Evolutionary conservation across 2,329 filamentous ascomycete genomes (phyloP).

Genomic region (Colletotrichum camelliae): DNA sequence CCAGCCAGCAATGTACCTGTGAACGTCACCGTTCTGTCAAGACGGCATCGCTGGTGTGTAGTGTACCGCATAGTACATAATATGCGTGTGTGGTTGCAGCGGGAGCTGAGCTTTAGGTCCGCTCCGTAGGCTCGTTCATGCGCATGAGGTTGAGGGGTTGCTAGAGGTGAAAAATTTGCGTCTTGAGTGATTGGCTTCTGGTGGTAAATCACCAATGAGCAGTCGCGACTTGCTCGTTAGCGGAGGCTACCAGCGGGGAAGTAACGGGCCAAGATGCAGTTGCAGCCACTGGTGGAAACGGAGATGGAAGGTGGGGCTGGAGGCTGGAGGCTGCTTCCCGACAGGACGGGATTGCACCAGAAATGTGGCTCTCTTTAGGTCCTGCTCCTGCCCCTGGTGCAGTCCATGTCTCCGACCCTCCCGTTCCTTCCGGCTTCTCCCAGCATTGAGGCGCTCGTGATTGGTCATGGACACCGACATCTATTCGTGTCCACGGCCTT

Average conservation of each 20-base stretch:
- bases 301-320: neutral
- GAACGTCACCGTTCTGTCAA: neutral
- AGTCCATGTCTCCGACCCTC: neutral
- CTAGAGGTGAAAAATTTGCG: slow-evolving; percentile 16
- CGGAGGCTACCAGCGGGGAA: slow-evolving; percentile 8
- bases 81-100: neutral
- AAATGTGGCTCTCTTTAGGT: neutral
- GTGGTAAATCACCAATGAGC: slow-evolving; percentile 16
- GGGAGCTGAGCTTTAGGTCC: neutral
- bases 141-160: neutral
- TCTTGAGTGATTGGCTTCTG: neutral
- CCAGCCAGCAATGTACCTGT: neutral
- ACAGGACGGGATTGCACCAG: slow-evolving; percentile 12
- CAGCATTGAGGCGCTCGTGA: neutral
- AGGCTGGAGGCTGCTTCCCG: slow-evolving; percentile 14
- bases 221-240: neutral
- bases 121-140: neutral
- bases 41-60: neutral
- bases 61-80: neutral
- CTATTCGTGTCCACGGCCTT: slow-evolving; percentile 15
- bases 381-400: neutral
- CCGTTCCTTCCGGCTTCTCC: slow-evolving; percentile 18
- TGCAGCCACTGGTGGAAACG: neutral
- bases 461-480: neutral
- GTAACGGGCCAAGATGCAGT: neutral